A percentile compares a stretch with the other conserved stretches of the same genome.
Evolutionary conservation across 352 stramenopile genomes (phyloP).

Genomic region (Pythium scleroteichum): DNA sequence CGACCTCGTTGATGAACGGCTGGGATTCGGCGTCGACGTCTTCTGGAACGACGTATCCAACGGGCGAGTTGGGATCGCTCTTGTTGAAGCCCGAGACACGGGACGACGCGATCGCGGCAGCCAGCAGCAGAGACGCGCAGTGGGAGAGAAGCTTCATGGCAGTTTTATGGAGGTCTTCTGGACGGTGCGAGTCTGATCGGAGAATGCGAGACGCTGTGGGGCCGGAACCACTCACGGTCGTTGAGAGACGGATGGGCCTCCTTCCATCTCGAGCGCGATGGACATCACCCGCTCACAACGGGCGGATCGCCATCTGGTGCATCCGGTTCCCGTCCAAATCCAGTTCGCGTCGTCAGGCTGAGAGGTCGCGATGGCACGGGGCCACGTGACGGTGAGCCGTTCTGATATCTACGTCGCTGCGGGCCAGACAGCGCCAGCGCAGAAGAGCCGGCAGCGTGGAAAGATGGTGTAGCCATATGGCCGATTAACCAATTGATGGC

Average conservation of each 20-base stretch:
- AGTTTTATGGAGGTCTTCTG: neutral
- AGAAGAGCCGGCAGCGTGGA: slow-evolving; percentile 14
- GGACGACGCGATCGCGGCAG: neutral
- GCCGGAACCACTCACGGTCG: neutral
- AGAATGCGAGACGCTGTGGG: slow-evolving; percentile 8
- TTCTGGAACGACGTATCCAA: slow-evolving; percentile 9
- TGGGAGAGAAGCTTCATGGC: slow-evolving; percentile 22
- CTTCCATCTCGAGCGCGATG: neutral
- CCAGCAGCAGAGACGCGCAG: slow-evolving; percentile 15
- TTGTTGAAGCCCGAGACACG: slow-evolving; percentile 13
- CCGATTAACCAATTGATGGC: slow-evolving; percentile 16
- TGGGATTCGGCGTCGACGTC: slow-evolving; percentile 5
- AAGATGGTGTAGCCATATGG: slow-evolving; percentile 16
- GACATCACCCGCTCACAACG: neutral
- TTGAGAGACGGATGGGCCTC: neutral
- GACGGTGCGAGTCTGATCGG: slow-evolving; percentile 11
- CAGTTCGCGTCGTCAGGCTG: slow-evolving; percentile 5
- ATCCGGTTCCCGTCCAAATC: neutral
- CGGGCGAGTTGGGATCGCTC: slow-evolving; percentile 6
- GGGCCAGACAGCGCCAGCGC: slow-evolving; percentile 12
- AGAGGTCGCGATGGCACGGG: neutral
- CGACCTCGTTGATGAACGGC: slow-evolving; percentile 26
- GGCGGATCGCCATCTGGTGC: slow-evolving; percentile 4
- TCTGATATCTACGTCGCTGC: neutral
- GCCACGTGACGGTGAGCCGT: neutral